Evolutionary conservation across 306 rosid species (phyloP).

Genomic region (Sophora flavescens): DNA sequence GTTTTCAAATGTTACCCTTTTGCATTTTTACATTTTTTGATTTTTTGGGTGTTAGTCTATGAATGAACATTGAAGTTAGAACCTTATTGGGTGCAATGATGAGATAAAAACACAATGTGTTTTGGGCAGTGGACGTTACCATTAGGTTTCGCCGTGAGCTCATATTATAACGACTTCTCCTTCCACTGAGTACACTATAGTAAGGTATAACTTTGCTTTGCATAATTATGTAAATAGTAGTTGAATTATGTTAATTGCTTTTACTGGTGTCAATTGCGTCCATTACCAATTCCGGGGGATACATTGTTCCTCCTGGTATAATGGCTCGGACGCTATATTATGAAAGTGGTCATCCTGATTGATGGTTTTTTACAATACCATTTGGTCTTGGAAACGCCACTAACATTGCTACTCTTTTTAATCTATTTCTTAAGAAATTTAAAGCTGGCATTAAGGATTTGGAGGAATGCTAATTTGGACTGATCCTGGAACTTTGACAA

Average conservation of each 20-base stretch:
- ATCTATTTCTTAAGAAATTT: too few species aligned
- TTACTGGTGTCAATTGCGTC: conserved; percentile 51
- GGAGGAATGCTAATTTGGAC: too few species aligned
- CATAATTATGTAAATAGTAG: too few species aligned
- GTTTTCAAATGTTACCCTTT: background rate
- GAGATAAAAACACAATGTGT: conserved; percentile 82
- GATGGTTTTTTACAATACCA: conserved; percentile 64
- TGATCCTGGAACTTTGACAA: too few species aligned
- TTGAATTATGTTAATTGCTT: background rate
- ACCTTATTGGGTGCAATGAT: conserved; percentile 61
- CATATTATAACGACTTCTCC: conserved; percentile 87
- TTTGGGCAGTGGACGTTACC: conserved; percentile 80
- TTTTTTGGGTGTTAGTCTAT: background rate
- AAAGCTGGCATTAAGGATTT: too few species aligned
- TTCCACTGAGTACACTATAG: conserved; percentile 82
- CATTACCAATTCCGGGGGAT: conserved; percentile 89
- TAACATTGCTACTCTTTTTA: conserved; percentile 38
- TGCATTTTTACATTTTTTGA: accelerated
- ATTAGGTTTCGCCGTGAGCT: conserved; percentile 82
- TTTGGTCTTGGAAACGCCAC: conserved; percentile 93
- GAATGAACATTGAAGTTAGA: too few species aligned
- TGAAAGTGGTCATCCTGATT: conserved; percentile 82
- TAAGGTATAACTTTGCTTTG: background rate
- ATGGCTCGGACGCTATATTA: conserved; percentile 89
- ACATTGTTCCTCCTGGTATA: conserved; percentile 65